phyloP scores from a whole-genome alignment of 208 protist genomes.

The Leishmania braziliensis region DNA sequence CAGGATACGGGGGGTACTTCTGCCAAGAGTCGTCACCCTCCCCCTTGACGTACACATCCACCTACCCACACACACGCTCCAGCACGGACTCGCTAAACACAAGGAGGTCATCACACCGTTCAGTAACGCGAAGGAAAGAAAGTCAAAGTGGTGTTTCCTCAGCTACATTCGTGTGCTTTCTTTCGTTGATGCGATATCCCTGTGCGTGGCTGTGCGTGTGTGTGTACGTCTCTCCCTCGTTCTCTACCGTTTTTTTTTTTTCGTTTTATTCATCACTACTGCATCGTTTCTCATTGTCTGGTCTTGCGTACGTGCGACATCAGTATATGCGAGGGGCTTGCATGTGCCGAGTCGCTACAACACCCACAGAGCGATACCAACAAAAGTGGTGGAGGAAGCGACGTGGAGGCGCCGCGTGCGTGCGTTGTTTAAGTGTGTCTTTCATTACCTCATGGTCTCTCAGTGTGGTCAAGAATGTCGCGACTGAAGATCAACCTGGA shows the following conservation, averaged over 20 bases:
- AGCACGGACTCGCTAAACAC: not conserved
- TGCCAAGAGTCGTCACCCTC: no score
- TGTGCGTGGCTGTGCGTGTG: no score
- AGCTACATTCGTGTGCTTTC: not conserved
- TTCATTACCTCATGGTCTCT: not conserved
- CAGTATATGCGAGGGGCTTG: not conserved
- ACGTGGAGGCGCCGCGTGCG: not conserved
- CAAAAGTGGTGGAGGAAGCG: not conserved
- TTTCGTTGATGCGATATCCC: not conserved
- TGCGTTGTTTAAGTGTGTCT: not conserved
- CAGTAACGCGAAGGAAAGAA: not conserved
- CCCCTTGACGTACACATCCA: not conserved
- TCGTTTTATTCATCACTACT: not conserved
- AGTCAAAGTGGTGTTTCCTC: not conserved
- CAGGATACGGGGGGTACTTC: no score
- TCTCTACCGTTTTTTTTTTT: not conserved
- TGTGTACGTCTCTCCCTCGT: not conserved
- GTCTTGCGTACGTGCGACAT: not conserved
- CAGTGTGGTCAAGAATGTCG: conserved; percentile 12
- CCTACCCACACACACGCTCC: not conserved
- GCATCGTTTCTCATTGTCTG: not conserved
- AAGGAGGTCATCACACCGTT: not conserved
- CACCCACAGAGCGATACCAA: not conserved
- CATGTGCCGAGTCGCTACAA: not conserved
- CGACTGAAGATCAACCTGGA: conserved; percentile 83